phyloP scores from a whole-genome alignment of 2,329 filamentous ascomycete species.

The Didymella segeticola region DNA sequence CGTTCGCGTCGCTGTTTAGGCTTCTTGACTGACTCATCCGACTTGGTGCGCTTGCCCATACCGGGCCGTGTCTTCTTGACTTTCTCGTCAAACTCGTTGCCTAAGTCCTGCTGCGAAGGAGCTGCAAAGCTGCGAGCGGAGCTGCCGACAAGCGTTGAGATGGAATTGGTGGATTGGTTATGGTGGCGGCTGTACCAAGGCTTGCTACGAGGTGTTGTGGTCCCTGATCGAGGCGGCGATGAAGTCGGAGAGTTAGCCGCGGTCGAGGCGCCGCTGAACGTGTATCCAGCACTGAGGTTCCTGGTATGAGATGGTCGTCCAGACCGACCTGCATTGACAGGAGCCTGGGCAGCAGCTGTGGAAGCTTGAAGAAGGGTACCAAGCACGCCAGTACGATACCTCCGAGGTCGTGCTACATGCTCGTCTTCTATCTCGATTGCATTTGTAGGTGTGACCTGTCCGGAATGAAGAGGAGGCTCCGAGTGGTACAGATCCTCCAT shows the following conservation, averaged over 20 bases:
- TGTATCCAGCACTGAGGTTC: conserved; percentile 32
- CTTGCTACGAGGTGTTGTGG: conserved; percentile 48
- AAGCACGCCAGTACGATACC: conserved; percentile 76
- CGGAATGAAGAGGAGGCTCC: conserved; percentile 48
- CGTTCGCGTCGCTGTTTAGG: conserved; percentile 51
- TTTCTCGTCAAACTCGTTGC: conserved; percentile 51
- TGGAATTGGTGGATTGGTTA: conserved; percentile 49
- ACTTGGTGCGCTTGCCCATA: conserved; percentile 47
- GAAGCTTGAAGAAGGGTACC: conserved; percentile 69
- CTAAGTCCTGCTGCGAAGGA: conserved; percentile 50
- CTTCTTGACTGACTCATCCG: conserved; percentile 48
- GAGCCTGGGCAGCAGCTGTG: conserved; percentile 23
- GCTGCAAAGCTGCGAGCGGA: conserved; percentile 52
- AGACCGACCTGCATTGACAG: conserved; percentile 14
- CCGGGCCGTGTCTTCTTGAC: conserved; percentile 48
- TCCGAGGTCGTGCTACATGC: conserved; percentile 70
- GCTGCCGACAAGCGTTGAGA: conserved; percentile 54
- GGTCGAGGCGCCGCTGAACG: conserved; percentile 43
- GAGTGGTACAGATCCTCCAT: conserved; percentile 43
- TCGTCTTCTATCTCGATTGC: conserved; percentile 62
- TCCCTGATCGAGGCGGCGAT: conserved; percentile 53
- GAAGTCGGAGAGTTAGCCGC: conserved; percentile 45
- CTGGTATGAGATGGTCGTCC: conserved; percentile 25
- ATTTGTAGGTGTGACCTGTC: conserved; percentile 56
- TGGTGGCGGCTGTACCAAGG: conserved; percentile 49